phyloP scores from a whole-genome alignment of 140 eudicot species.

The Anethum foeniculum region DNA sequence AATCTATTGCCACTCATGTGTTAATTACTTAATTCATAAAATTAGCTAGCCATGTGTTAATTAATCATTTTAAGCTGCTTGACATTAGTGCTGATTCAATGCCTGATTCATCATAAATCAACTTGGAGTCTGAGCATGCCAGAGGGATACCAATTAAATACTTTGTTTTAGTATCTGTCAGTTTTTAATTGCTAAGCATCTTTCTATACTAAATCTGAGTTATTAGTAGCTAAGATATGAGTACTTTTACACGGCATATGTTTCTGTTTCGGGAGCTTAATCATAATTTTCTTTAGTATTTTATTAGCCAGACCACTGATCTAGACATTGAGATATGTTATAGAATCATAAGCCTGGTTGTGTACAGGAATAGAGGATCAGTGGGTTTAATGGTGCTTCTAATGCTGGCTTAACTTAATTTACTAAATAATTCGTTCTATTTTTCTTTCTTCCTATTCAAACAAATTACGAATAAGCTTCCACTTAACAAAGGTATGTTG shows the following conservation, averaged over 20 bases:
- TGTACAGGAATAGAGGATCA: not conserved
- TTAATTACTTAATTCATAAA: not conserved
- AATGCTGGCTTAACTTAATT: not conserved
- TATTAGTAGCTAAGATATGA: slow-evolving; percentile 1
- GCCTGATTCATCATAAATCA: not conserved
- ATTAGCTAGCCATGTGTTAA: slow-evolving; percentile 4
- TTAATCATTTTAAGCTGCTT: not conserved
- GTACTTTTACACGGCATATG: not conserved
- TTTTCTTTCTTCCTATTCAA: not conserved
- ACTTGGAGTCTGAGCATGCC: slow-evolving; percentile 8
- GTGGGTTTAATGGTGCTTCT: not conserved
- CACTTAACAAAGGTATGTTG: no score
- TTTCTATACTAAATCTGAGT: not conserved
- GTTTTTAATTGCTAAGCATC: slow-evolving; percentile 4
- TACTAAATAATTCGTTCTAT: not conserved
- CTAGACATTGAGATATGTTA: not conserved
- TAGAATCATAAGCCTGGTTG: not conserved
- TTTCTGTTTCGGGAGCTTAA: not conserved
- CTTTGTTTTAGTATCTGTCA: not conserved
- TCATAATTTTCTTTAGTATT: not conserved
- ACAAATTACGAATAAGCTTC: no score
- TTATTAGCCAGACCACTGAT: not conserved
- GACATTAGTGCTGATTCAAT: not conserved
- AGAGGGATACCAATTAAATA: not conserved
- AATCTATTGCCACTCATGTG: not conserved